Percentiles rank a stretch among this genome's conserved stretches.
Conservation (phyloP, 495 filamentous ascomycete genomes). For the Tuber calosporum region DNA sequence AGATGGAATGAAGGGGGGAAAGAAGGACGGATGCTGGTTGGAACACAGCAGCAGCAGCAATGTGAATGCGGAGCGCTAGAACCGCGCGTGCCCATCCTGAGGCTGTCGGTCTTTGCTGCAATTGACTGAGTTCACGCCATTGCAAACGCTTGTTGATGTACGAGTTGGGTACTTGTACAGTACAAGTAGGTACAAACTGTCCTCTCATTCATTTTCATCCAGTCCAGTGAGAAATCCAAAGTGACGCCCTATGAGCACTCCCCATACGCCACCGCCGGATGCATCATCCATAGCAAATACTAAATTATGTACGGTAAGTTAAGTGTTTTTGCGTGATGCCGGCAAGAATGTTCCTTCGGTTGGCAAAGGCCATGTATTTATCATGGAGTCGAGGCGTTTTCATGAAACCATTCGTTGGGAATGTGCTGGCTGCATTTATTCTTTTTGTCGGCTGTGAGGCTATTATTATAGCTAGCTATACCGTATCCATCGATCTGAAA, state of each 20-base stretch:
- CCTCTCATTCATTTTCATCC: not conserved
- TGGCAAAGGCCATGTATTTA: not conserved
- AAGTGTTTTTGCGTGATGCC: not conserved
- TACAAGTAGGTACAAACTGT: not conserved
- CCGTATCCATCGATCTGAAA: not conserved
- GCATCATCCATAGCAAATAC: not conserved
- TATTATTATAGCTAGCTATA: not conserved
- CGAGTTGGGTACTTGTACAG: too few species aligned
- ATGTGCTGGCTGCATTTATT: slow-evolving; percentile 20
- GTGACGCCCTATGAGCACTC: not conserved
- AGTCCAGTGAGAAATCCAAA: not conserved
- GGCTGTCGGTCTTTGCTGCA: not conserved
- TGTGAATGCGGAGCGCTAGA: slow-evolving; percentile 26
- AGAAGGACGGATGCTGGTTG: not conserved
- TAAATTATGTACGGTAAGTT: not conserved
- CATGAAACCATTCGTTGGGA: slow-evolving; percentile 4
- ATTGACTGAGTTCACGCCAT: not conserved
- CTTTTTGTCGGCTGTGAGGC: slow-evolving; percentile 7
- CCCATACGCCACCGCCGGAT: slow-evolving; percentile 1
- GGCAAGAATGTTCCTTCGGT: not conserved
- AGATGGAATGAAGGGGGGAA: slow-evolving; percentile 20
- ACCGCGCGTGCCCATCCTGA: slow-evolving; percentile 18
- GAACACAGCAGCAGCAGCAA: slow-evolving; percentile 19
- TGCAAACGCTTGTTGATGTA: not conserved
- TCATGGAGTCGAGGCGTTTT: not conserved